A percentile compares a stretch with the other conserved stretches of the same genome.
Conservation (phyloP, 257 asterid genomes). For the Fraxinus anomala region DNA sequence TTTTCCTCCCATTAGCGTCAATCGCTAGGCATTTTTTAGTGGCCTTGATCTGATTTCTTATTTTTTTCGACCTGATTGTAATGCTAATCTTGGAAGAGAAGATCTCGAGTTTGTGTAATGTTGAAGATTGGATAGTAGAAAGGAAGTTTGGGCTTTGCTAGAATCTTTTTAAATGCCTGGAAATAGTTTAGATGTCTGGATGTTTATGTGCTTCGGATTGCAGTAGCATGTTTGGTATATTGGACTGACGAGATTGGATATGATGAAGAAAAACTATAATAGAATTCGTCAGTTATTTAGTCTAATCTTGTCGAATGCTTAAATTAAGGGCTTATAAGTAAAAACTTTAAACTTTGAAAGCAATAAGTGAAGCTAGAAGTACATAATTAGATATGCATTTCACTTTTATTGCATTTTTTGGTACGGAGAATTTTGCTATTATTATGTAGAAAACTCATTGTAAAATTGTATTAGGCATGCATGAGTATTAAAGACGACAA, state of each 20-base stretch:
- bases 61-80: conserved; percentile 26
- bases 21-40: conserved; percentile 58
- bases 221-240: neutral
- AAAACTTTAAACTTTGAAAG: too few species aligned
- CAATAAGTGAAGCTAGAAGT: neutral
- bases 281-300: neutral
- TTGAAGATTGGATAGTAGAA: conserved; percentile 2
- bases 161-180: neutral
- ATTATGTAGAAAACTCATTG: neutral
- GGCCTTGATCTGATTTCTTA: conserved; percentile 44
- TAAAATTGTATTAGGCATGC: neutral
- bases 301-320: neutral
- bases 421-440: neutral
- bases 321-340: too few species aligned
- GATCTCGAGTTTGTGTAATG: conserved; percentile 26
- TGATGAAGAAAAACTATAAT: too few species aligned
- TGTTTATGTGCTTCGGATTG: neutral
- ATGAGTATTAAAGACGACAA: neutral
- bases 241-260: neutral
- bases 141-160: conserved; percentile 24
- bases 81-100: conserved; percentile 23
- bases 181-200: neutral
- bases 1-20: neutral
- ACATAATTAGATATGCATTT: neutral
- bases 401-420: neutral